Evolutionary conservation across 176 grass and related monocot species (phyloP).

Genomic region (Paspalum notatum): DNA sequence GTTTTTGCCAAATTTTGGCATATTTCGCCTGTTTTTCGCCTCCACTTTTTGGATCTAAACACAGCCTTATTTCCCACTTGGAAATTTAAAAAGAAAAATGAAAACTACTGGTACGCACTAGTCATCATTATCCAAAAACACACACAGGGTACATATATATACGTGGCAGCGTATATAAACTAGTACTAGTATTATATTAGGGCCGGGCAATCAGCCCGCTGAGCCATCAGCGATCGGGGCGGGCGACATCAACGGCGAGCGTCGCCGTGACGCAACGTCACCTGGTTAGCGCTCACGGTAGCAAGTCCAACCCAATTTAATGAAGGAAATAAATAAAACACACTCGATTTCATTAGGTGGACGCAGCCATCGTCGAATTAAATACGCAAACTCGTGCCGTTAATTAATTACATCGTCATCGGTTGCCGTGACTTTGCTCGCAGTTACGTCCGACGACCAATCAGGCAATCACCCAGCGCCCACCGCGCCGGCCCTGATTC

Average conservation of each 20-base stretch:
- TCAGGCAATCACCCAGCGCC: neutral
- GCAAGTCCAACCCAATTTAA: constrained; percentile 31
- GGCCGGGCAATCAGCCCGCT: constrained; percentile 12
- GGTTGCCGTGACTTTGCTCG: neutral
- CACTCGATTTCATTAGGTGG: constrained; percentile 17
- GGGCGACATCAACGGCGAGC: constrained; percentile 12
- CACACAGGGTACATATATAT: too few species aligned
- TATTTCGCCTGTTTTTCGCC: too few species aligned
- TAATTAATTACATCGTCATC: neutral
- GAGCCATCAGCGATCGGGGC: constrained; percentile 1
- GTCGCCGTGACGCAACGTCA: constrained; percentile 42
- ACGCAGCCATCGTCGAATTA: constrained; percentile 34
- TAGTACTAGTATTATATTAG: too few species aligned
- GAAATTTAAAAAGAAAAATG: too few species aligned
- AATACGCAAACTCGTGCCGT: constrained; percentile 43
- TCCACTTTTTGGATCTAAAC: too few species aligned
- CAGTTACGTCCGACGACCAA: neutral
- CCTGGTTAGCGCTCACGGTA: constrained; percentile 49
- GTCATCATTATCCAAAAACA: too few species aligned
- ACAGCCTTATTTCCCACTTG: too few species aligned
- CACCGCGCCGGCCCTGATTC: neutral
- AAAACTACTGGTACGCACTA: too few species aligned
- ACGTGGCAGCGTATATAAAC: too few species aligned
- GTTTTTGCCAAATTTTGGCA: too few species aligned
- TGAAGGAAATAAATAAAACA: neutral